Evolutionary conservation across 2,329 filamentous ascomycete genomes (phyloP), one percentile per base, ranked within the genome.

Genomic region (Aureobasidium leucospermi): DNA sequence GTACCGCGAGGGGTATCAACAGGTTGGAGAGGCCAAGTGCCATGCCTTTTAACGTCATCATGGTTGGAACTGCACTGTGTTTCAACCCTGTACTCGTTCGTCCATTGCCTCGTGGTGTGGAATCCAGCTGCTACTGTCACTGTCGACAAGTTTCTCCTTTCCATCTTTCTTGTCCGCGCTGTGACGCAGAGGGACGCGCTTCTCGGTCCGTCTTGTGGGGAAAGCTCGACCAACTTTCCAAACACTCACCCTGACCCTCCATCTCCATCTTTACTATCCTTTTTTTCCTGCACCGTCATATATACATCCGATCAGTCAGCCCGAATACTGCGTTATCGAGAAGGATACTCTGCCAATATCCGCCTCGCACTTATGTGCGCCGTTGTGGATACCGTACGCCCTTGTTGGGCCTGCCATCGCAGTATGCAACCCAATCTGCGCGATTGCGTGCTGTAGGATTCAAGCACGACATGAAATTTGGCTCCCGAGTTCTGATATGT

Each of bases 1-100:
- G 67, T 49, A 78, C 73, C 48, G 90, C 86, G 59, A 88, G 69
- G 3, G 89, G 88, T 46, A 96, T 84, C 62, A 96, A 75, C 34
- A 91, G 60, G 73, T 96, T 96, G 68, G 90, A 87, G 64, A 84
- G 74, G 55, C 81, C 70, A 62, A 91, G 43, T 4, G 55, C 55
- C 15, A 58, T 58, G 43, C 43, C 32, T 19, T 57, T 57, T 7
- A 41, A 29, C 34, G 13, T 56, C 29, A 23, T 34, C 53, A 48
- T 58, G 28, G 43, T 48, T 36, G 16, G 16, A 10, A 6, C 9
- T 42, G 9, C 11, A 15, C n/a, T 43, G 1, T 34, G 19, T 10
- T n/a, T 3, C 2, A 3, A n/a, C 41, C 7, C 34, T 52, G 39
- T 16, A 41, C 32, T 39, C 36, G 34, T 13, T 15, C 13, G 15